phyloP scores from a whole-genome alignment of 306 rosid species.

The Alnus rubra region DNA sequence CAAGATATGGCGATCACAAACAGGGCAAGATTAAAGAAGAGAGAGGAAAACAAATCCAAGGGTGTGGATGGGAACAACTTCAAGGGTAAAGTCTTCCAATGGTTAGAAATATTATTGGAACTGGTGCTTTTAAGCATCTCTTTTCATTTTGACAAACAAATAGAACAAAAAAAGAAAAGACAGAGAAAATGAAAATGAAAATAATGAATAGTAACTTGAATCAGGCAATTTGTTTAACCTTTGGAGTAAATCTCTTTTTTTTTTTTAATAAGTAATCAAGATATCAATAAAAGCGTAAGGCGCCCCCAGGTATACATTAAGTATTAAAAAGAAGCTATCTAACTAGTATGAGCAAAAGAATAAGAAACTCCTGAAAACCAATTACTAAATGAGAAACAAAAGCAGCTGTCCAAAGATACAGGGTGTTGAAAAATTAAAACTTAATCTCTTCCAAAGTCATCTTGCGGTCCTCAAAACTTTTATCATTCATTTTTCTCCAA shows the following conservation, averaged over 20 bases:
- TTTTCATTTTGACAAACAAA: not conserved
- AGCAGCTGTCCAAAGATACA: too few relatives aligned
- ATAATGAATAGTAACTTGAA: not conserved
- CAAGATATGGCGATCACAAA: not conserved
- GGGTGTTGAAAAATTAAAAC: too few relatives aligned
- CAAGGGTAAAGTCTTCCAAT: not conserved
- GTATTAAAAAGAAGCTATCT: too few relatives aligned
- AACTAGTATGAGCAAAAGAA: too few relatives aligned
- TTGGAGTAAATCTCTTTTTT: not conserved
- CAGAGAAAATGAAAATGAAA: not conserved
- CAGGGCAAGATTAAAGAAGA: not conserved
- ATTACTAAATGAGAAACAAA: too few relatives aligned
- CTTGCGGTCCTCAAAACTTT: too few relatives aligned
- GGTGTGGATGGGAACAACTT: constrained; percentile 1
- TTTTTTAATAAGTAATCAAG: too few relatives aligned
- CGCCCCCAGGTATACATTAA: too few relatives aligned
- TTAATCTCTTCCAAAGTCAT: too few relatives aligned
- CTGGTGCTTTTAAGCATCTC: not conserved
- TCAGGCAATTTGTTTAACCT: not conserved
- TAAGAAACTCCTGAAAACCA: too few relatives aligned
- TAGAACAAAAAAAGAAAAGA: not conserved
- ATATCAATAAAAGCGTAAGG: too few relatives aligned
- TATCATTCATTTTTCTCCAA: too few relatives aligned
- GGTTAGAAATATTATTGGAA: not conserved
- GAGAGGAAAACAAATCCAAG: not conserved